phyloP scores from a whole-genome alignment of 495 filamentous ascomycete species.

The Chaetomium tenue region DNA sequence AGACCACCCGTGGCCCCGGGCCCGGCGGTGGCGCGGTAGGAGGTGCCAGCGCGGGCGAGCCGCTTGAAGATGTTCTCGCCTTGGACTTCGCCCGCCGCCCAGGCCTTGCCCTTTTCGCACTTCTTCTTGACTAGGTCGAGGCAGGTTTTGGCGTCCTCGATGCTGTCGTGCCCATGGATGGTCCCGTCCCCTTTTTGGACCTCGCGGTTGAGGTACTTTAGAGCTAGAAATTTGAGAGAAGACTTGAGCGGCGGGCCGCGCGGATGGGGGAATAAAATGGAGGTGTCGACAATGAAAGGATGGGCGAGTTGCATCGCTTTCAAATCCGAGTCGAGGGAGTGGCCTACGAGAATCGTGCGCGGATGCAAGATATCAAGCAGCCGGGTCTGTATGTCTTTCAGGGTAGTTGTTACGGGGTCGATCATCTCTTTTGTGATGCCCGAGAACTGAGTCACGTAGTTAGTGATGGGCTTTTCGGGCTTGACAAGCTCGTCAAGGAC shows the following conservation, averaged over 20 bases:
- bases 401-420: constrained; percentile 74
- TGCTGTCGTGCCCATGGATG: constrained; percentile 72
- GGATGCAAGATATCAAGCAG: constrained; percentile 71
- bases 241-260: constrained; percentile 56
- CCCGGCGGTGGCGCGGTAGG: constrained; percentile 53
- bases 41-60: constrained; percentile 56
- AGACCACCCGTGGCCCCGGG: constrained; percentile 47
- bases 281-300: constrained; percentile 89
- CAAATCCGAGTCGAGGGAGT: constrained; percentile 89
- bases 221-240: constrained; percentile 78
- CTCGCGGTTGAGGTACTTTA: constrained; percentile 75
- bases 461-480: constrained; percentile 73
- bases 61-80: constrained; percentile 87
- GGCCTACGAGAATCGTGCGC: constrained; percentile 78
- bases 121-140: constrained; percentile 93
- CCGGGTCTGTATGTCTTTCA: constrained; percentile 76
- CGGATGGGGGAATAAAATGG: constrained; percentile 70
- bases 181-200: constrained; percentile 73
- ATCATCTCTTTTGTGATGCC: constrained; percentile 87
- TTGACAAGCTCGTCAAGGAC: constrained; percentile 90
- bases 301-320: constrained; percentile 80
- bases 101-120: constrained; percentile 82
- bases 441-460: constrained; percentile 88
- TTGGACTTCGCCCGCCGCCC: constrained; percentile 71
- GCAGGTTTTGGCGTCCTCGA: constrained; percentile 87